Evolutionary conservation across 2,329 filamentous ascomycete genomes (phyloP), one percentile per base, ranked within the genome.

Genomic region (Beauveria sp.): DNA sequence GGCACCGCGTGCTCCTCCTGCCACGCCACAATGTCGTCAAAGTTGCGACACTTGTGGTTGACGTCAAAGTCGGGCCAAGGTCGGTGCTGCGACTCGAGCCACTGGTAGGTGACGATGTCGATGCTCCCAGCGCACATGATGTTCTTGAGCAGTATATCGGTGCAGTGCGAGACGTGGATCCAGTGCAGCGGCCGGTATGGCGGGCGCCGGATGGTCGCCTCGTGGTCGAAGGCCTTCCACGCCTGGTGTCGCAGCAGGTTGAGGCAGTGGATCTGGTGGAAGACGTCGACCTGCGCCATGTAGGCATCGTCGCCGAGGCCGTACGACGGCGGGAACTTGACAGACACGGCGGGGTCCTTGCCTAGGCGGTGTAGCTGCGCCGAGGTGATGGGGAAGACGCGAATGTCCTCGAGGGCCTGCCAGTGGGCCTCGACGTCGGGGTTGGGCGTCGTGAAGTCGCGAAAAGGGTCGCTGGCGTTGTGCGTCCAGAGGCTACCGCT

Each of bases 231-330:
- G 56, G 64, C 60, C 42, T 45, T 55, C 49, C 49, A 56, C 4
- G 60, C 60, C n/a, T 64, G 58, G 18, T 61, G 58, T 7, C 66
- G 66, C 22, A 68, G 46, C 43, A 57, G 49, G 53, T 67, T 60
- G 50, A 69, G 66, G 57, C 67, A 69, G 62, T 69, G 66, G 14
- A 69, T 60, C 40, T 65, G 63, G 53, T 69, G 67, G 24, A 67
- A 64, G 10, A 66, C 62, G 22, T 77, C 74, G 1, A 76, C 61
- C 50, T 70, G 65, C 3, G 66, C 72, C 55, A 73, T 69, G 62
- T 74, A 74, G 3, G 69, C 70, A 38, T 74, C 69, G 20, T 63
- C 28, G 1, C 72, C 73, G 48, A 70, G 63, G 16, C 67, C 69
- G 65, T 70, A 73, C 24, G 65, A 64, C 8, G 64, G 59, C n/a